A percentile compares a stretch with the other conserved stretches of the same genome.
These are phyloP conservation scores for Artemisia tridentata DNA, from an alignment of 129 eudicot genomes.

Conservation along the genomic window DNA sequence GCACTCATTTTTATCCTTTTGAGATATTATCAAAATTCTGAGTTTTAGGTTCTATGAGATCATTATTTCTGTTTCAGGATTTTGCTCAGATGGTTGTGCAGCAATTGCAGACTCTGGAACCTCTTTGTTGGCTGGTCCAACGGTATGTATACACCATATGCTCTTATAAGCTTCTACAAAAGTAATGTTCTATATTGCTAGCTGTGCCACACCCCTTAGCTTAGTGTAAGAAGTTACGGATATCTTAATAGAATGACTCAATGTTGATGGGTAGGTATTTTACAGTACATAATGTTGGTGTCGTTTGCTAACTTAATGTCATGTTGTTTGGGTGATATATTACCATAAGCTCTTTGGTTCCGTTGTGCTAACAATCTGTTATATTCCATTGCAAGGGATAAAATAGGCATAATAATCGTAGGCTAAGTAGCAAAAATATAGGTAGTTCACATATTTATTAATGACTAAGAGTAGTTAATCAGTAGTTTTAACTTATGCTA, in stretches of 20 bases:
- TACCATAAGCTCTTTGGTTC: too few relatives aligned
- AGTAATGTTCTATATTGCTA: neutral
- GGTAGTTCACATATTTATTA: too few relatives aligned
- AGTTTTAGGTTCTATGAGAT: conserved; percentile 18
- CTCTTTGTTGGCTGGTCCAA: conserved; percentile 93
- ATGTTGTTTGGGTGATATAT: too few relatives aligned
- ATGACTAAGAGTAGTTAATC: too few relatives aligned
- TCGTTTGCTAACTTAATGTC: too few relatives aligned
- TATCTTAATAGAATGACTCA: conserved; percentile 1
- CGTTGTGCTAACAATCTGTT: too few relatives aligned
- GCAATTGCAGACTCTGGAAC: conserved; percentile 99
- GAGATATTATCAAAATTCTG: neutral
- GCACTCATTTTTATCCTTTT: neutral
- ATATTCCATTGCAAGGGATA: too few relatives aligned
- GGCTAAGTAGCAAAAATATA: too few relatives aligned
- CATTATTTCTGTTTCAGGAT: conserved; percentile 46
- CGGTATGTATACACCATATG: conserved; percentile 51
- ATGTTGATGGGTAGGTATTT: neutral
- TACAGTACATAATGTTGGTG: neutral
- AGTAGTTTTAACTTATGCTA: too few relatives aligned
- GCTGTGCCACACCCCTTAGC: too few relatives aligned
- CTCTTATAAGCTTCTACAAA: neutral
- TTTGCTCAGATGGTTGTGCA: conserved; percentile 68
- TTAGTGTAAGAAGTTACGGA: neutral
- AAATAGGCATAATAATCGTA: too few relatives aligned